These are phyloP conservation scores for Leishmania arabica DNA, from an alignment of 208 protist genomes.

Conservation along the genomic window DNA sequence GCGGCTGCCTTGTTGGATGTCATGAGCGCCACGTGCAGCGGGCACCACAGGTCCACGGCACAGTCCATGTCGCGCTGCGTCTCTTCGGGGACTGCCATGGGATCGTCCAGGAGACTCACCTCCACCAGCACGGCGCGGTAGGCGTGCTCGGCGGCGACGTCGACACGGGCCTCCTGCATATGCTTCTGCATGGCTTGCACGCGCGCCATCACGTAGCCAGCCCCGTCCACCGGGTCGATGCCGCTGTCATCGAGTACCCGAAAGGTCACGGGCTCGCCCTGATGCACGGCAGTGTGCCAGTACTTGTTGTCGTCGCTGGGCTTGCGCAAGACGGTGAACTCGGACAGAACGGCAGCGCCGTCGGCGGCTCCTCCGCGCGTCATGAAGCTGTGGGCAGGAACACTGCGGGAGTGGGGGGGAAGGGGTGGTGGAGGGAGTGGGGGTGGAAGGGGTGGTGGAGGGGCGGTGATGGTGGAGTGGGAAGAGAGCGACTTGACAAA, in stretches of 20 bases:
- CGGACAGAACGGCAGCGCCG: slow-evolving; percentile 7
- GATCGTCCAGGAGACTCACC: slow-evolving; percentile 64
- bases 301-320: slow-evolving; percentile 26
- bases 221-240: slow-evolving; percentile 25
- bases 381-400: background rate
- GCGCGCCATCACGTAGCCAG: slow-evolving; percentile 12
- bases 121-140: slow-evolving; percentile 66
- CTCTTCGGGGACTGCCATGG: slow-evolving; percentile 36
- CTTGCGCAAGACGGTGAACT: slow-evolving; percentile 31
- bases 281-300: slow-evolving; percentile 40
- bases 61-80: slow-evolving; percentile 29
- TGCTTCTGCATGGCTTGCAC: slow-evolving; percentile 22
- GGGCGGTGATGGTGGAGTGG: background rate
- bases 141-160: slow-evolving; percentile 29
- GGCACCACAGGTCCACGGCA: slow-evolving; percentile 64
- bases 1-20: slow-evolving; percentile 45
- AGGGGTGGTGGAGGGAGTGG: background rate
- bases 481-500: background rate
- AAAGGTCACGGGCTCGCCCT: slow-evolving; percentile 41
- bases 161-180: slow-evolving; percentile 22
- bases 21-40: slow-evolving; percentile 66
- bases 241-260: slow-evolving; percentile 35
- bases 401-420: background rate
- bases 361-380: background rate
- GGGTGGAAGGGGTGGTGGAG: background rate